Evolutionary conservation across 306 rosid genomes (phyloP), one percentile per base, ranked within the genome.

Genomic region (Mucuna pruriens): DNA sequence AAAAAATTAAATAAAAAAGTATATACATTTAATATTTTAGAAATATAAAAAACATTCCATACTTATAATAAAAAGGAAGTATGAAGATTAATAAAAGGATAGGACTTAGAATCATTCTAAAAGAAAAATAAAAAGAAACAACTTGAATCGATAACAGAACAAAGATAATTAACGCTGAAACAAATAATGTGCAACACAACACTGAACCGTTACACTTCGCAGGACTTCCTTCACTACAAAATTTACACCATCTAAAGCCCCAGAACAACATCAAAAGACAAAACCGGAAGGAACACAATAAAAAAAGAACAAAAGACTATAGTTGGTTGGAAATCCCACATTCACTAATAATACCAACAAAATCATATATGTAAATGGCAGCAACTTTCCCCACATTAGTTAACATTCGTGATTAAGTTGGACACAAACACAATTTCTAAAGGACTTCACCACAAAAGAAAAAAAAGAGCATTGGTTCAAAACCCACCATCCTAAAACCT

Each of bases 401-500:
- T n/a, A n/a, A n/a, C n/a, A n/a, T n/a, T n/a, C n/a, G n/a, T n/a
- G n/a, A n/a, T n/a, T n/a, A n/a, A n/a, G n/a, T n/a, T n/a, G n/a
- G n/a, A n/a, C n/a, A n/a, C n/a, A n/a, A n/a, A n/a, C n/a, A n/a
- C n/a, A n/a, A n/a, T n/a, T n/a, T n/a, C n/a, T n/a, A n/a, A n/a
- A n/a, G n/a, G 42, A 38, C 42, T 6, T 42, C 48, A 42, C 48
- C 2, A 42, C 9, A 42, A 42, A 1, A 11, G 2, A 3, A 3
- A 54, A 1, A 54, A 20, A 54, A 20, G 10, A 48, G 2, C 66
- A 65, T 26, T 7, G 17, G 1, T 38, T 29, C 0, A 65, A 36
- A 36, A 23, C 67, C 66, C 67, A 72, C 75, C 55, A 70, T 70
- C 60, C 33, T 70, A 44, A 25, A 73, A 5, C 31, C 34, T 65